Conservation (phyloP, 225 moss, liverwort and hornwort genomes). For the Straminergon stramineum region DNA sequence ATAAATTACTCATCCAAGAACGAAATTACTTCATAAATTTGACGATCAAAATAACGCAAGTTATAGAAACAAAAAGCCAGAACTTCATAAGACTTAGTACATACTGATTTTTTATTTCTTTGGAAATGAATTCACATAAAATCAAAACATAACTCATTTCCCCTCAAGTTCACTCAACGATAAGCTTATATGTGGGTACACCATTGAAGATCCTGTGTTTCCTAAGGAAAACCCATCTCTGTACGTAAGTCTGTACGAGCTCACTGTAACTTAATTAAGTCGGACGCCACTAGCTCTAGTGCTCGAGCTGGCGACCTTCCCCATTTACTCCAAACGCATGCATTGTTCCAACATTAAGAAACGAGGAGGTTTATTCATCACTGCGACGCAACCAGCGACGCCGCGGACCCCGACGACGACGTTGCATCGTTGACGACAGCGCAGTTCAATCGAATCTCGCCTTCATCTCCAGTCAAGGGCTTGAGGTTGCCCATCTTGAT, state of each 20-base stretch:
- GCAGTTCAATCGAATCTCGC: constrained; percentile 40
- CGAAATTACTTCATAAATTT: not conserved
- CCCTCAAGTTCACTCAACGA: not conserved
- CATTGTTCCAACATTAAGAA: no score
- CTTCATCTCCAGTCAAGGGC: constrained; percentile 4
- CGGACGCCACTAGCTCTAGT: not conserved
- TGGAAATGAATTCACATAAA: not conserved
- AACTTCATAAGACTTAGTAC: not conserved
- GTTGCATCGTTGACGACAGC: not conserved
- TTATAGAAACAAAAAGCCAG: not conserved
- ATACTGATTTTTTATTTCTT: not conserved
- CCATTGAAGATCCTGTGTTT: not conserved
- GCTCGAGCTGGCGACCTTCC: not conserved
- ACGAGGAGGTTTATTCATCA: not conserved
- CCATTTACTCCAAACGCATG: not conserved
- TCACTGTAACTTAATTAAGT: not conserved
- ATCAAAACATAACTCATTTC: not conserved
- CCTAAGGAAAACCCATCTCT: not conserved
- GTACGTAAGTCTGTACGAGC: not conserved
- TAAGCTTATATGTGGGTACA: not conserved
- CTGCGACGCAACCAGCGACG: not conserved
- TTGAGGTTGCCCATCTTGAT: constrained; percentile 35
- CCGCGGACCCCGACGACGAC: not conserved
- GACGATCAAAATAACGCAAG: not conserved
- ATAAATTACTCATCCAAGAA: not conserved